Evolutionary conservation across 2,329 filamentous ascomycete genomes (phyloP), one percentile per base, ranked within the genome.

Genomic region (Pestalotiopsis fici): DNA sequence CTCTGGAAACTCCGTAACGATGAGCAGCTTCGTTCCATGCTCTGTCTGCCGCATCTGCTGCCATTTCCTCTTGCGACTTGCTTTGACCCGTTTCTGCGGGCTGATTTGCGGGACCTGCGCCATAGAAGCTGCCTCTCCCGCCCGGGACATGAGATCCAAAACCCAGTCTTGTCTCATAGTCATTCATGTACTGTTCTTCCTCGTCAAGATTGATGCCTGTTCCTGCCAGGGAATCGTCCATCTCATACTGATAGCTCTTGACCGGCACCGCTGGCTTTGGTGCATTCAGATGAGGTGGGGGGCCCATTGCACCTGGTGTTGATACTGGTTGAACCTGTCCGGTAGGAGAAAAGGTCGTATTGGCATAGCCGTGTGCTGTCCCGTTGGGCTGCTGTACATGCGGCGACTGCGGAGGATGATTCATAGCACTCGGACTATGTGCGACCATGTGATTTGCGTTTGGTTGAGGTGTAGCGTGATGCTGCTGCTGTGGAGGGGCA

Each of bases 201-300:
- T 94, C 94, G 67, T 91, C 90, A 59, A 97, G 81, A 81, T 97
- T 93, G 70, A 98, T 94, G 62, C 94, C 94, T 18, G 94, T 95
- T 21, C 92, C 93, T 21, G 91, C 91, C 65, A 97, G 81, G 63
- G 94, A 92, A 80, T 98, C 95, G 71, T 91, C 93, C 59, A 95
- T 87, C 74, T 97, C 93, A 73, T 95, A 89, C 67, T 88, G 83
- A 66, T 85, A 84, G 65, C 86, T 85, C 71, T 90, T 93, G 13
- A 87, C 85, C 56, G 89, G 87, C 71, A 31, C 43, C 21, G 84
- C 83, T 67, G 84, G 88, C 74, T 87, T 88, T 73, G 86, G 90
- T 73, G 87, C 89, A 31, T 64, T 63, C 31, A 54, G 21, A 47
- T 56, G 68, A 71, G 76, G 76, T 7, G 76, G 76, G 12, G 57